Percentiles rank a stretch among this genome's conserved stretches.
phyloP scores from a whole-genome alignment of 345 rosid genomes.

The Bruguiera parviflora region DNA sequence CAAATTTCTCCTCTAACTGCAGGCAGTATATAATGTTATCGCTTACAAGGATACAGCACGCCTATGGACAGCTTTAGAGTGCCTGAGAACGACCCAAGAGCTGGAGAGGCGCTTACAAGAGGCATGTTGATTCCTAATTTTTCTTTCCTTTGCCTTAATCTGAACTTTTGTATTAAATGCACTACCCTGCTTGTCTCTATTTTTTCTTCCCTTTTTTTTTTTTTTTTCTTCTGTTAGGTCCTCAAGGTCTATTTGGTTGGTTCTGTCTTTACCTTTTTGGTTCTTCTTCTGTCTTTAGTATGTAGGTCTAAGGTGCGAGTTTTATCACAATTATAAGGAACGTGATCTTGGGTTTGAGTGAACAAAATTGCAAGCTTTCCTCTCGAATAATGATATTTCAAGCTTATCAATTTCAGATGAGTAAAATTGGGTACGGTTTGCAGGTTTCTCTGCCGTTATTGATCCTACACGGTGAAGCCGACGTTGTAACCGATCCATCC shows the following conservation, averaged over 20 bases:
- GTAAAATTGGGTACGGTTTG: neutral
- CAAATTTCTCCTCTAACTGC: conserved; percentile 21
- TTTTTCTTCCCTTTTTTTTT: too few species aligned
- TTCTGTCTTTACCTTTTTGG: too few species aligned
- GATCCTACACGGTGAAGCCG: conserved; percentile 85
- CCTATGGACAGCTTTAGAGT: conserved; percentile 64
- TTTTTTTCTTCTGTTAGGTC: too few species aligned
- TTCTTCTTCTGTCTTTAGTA: too few species aligned
- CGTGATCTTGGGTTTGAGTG: too few species aligned
- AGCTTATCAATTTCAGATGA: too few species aligned
- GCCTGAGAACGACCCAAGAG: conserved; percentile 69
- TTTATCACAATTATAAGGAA: too few species aligned
- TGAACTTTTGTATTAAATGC: neutral
- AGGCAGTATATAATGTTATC: conserved; percentile 71
- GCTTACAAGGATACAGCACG: conserved; percentile 84
- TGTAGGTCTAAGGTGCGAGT: too few species aligned
- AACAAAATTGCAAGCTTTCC: too few species aligned
- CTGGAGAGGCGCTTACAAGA: conserved; percentile 60
- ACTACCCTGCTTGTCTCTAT: neutral
- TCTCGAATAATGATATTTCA: too few species aligned
- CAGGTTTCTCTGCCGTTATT: conserved; percentile 76
- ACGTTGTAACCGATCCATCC: conserved; percentile 76
- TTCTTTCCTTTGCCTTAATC: neutral
- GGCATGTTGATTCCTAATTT: conserved; percentile 27
- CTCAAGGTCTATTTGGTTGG: too few species aligned